Evolutionary conservation across 352 stramenopile species (phyloP).

Genomic region (Pythium monospermum): DNA sequence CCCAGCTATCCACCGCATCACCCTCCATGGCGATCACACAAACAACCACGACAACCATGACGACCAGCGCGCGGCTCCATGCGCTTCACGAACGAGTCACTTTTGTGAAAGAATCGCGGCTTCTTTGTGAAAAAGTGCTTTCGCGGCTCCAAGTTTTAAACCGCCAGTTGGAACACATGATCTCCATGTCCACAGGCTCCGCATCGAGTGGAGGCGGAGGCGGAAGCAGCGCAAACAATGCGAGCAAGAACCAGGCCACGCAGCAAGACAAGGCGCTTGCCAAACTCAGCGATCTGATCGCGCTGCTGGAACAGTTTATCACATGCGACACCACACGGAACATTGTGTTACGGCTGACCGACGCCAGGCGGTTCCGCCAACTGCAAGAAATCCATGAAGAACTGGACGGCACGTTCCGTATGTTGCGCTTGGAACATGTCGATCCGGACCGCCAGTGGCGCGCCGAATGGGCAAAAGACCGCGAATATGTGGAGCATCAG

Average conservation of each 20-base stretch:
- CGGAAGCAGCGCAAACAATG: neutral
- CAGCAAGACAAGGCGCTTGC: slow-evolving; percentile 11
- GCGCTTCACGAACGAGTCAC: slow-evolving; percentile 11
- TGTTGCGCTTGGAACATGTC: slow-evolving; percentile 36
- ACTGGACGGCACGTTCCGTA: slow-evolving; percentile 17
- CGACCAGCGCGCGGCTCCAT: slow-evolving; percentile 10
- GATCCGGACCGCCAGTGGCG: slow-evolving; percentile 43
- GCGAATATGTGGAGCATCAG: slow-evolving; percentile 39
- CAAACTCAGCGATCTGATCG: slow-evolving; percentile 16
- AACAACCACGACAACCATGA: slow-evolving; percentile 9
- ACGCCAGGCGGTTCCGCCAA: slow-evolving; percentile 18
- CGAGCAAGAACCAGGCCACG: slow-evolving; percentile 9
- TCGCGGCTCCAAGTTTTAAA: slow-evolving; percentile 18
- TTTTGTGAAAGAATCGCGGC: slow-evolving; percentile 9
- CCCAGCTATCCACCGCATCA: neutral
- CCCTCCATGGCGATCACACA: neutral
- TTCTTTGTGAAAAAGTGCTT: slow-evolving; percentile 20
- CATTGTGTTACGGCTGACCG: slow-evolving; percentile 19
- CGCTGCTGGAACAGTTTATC: slow-evolving; percentile 15
- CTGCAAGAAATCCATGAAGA: slow-evolving; percentile 22
- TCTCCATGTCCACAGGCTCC: slow-evolving; percentile 23
- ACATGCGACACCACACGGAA: slow-evolving; percentile 14
- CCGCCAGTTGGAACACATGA: slow-evolving; percentile 23
- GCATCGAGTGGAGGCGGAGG: neutral
- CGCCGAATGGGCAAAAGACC: slow-evolving; percentile 35